Conservation (phyloP, 2,329 filamentous ascomycete genomes). For the Ascochyta lentis region DNA sequence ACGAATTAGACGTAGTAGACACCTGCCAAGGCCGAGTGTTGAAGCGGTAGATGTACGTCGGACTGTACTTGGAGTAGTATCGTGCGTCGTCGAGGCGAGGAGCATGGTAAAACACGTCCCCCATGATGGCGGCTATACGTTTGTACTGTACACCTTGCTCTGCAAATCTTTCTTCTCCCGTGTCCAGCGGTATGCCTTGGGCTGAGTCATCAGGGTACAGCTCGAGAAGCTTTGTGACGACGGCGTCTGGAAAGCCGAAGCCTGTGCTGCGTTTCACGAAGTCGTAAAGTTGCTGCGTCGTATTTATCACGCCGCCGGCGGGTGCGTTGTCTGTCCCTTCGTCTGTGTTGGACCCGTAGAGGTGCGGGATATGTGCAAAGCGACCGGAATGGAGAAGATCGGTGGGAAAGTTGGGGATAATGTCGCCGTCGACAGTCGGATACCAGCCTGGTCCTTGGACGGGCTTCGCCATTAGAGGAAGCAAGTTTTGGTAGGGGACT, state of each 20-base stretch:
- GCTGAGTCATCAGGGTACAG: slow-evolving; percentile 47
- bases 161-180: slow-evolving; percentile 39
- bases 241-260: slow-evolving; percentile 38
- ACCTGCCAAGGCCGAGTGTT: slow-evolving; percentile 52
- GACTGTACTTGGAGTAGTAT: slow-evolving; percentile 56
- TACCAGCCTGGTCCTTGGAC: slow-evolving; percentile 49
- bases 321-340: slow-evolving; percentile 68
- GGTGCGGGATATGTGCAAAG: slow-evolving; percentile 69
- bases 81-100: slow-evolving; percentile 54
- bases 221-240: slow-evolving; percentile 41
- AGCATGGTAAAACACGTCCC: slow-evolving; percentile 65
- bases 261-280: slow-evolving; percentile 45
- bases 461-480: slow-evolving; percentile 58
- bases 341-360: slow-evolving; percentile 70
- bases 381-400: slow-evolving; percentile 62
- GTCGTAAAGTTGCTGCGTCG: slow-evolving; percentile 56
- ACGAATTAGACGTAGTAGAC: slow-evolving; percentile 28
- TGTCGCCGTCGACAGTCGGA: slow-evolving; percentile 63
- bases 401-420: slow-evolving; percentile 61
- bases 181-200: slow-evolving; percentile 43
- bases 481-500: slow-evolving; percentile 65
- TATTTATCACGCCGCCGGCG: slow-evolving; percentile 61
- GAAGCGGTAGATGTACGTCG: slow-evolving; percentile 68
- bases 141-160: slow-evolving; percentile 58
- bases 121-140: slow-evolving; percentile 58